Conservation (phyloP, 1,284 basidiomycete genomes). For the Trichosporon sp. region DNA sequence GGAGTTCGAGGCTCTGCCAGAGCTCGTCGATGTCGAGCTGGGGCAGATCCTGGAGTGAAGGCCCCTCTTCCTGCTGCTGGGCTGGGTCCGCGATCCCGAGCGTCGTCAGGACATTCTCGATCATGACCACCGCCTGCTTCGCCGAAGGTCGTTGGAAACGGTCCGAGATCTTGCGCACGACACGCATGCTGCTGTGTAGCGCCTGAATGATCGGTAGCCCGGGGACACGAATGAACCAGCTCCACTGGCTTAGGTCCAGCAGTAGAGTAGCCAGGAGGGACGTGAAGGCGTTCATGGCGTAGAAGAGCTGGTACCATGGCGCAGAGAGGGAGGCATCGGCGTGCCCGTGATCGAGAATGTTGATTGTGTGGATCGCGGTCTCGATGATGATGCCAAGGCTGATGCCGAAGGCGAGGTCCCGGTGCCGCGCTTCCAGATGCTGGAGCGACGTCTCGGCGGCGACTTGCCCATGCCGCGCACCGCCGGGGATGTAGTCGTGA, state of each 20-base stretch:
- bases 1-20: constrained; percentile 18
- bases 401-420: constrained; percentile 28
- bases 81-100: constrained; percentile 17
- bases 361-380: constrained; percentile 29
- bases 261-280: constrained; percentile 32
- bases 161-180: constrained; percentile 21
- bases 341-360: constrained; percentile 22
- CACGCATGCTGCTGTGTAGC: not conserved
- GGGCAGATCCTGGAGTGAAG: constrained; percentile 20
- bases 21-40: constrained; percentile 29
- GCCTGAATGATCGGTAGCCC: constrained; percentile 15
- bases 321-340: constrained; percentile 21
- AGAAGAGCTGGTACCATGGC: constrained; percentile 36
- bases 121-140: constrained; percentile 22
- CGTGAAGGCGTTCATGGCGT: constrained; percentile 37
- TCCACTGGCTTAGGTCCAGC: constrained; percentile 31
- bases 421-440: constrained; percentile 27
- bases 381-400: constrained; percentile 30
- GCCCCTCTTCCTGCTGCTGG: not conserved
- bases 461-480: not conserved
- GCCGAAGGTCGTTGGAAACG: constrained; percentile 25
- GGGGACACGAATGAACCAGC: constrained; percentile 25
- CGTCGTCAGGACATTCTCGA: constrained; percentile 22
- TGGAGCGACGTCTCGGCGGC: constrained; percentile 2
- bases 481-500: not conserved